Evolutionary conservation across 805 yeast genomes (phyloP), one percentile per base, ranked within the genome.

Genomic region (Starmerella bacillaris): DNA sequence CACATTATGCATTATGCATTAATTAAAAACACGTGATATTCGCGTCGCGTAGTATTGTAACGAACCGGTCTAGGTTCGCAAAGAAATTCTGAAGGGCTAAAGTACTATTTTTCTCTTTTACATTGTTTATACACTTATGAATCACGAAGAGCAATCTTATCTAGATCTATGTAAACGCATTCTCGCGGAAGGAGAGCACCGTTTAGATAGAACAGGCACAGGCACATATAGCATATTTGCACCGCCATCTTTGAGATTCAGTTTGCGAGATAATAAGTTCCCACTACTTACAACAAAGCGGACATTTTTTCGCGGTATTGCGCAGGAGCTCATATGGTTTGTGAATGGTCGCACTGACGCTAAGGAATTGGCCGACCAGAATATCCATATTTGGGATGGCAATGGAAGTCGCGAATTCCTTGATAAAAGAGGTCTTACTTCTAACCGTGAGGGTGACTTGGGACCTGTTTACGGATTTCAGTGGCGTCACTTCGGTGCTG

Each of bases 391-490:
- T 37, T 89, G 99, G 99, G 98, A 89, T 55, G 98, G 98, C 14
- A 89, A 89, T 54, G 98, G 96, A 8, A 78, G 93, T 24, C 65
- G 95, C 41, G 94, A 82, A 55, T 89, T 71, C 53, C 61, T 89
- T 36, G 95, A 89, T 54, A 66, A 70, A 3, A 58, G 83, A 24
- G 98, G 96, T 1, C 65, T 89, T 31, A 65, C 66, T 0, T 64
- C 78, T 39, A 72, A 94, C 52, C 64, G 83, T 39, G 94, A 72
- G 48, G 96, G 96, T 37, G 99, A 89, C 58, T 57, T 89, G 47
- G 99, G 99, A 1, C 98, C 99, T 1, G 95, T 89, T 2, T 89
- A 89, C 54, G 99, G 99, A 0, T 89, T 89, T 60, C 99, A 89
- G 57, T 89, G 99, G 99, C 72, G 99, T 50, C 98, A 89, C 57